Conservation (phyloP, 441 rosid species). For the Pelargonium cotyledonis region DNA sequence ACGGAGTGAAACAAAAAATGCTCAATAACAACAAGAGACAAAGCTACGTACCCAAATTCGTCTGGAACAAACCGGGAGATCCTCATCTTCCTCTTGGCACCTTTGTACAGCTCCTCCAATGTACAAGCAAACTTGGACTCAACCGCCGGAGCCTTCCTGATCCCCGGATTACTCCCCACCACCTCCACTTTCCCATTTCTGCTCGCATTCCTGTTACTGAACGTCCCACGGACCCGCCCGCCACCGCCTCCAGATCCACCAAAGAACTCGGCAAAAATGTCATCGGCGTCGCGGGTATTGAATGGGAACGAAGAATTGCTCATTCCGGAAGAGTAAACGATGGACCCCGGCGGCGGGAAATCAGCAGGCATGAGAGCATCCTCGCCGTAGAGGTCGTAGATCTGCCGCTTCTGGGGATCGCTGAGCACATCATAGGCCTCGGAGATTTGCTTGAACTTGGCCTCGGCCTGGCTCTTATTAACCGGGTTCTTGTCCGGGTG, state of each 20-base stretch:
- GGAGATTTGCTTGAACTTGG: constrained; percentile 77
- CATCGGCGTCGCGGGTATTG: constrained; percentile 64
- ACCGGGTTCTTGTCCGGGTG: constrained; percentile 87
- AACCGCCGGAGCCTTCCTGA: constrained; percentile 43
- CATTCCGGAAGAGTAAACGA: constrained; percentile 30
- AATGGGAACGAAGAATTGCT: constrained; percentile 46
- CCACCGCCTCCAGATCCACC: constrained; percentile 31
- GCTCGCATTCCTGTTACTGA: neutral
- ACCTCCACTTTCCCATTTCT: constrained; percentile 45
- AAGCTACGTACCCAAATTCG: constrained; percentile 5
- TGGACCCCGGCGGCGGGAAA: constrained; percentile 45
- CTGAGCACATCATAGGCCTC: constrained; percentile 78
- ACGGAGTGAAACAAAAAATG: too few relatives aligned
- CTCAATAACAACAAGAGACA: neutral
- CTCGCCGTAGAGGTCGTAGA: constrained; percentile 79
- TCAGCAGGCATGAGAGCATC: constrained; percentile 64
- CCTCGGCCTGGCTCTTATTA: constrained; percentile 69
- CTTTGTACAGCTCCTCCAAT: constrained; percentile 73
- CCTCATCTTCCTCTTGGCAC: constrained; percentile 75
- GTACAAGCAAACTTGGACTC: constrained; percentile 60
- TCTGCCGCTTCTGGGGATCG: constrained; percentile 65
- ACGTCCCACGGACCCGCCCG: constrained; percentile 34
- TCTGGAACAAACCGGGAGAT: constrained; percentile 32
- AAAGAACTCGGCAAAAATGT: constrained; percentile 71
- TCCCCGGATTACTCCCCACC: constrained; percentile 1